Conservation (phyloP, 257 asterid genomes). For the Nicotiana noctiflora region DNA sequence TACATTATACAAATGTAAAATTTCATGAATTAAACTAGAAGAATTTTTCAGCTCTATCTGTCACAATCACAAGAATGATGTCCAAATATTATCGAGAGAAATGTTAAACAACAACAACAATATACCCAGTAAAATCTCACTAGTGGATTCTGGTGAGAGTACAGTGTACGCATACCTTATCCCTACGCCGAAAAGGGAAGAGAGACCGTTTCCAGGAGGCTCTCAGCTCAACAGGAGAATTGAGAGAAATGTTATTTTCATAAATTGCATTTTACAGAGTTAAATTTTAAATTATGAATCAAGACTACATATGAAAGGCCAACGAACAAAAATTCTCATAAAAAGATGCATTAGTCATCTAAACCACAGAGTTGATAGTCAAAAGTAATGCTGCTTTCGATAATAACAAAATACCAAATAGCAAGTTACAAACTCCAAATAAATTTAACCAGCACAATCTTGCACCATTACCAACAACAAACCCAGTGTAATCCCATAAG, state of each 20-base stretch:
- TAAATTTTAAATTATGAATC: neutral
- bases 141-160: no score
- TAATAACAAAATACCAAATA: no score
- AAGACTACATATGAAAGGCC: neutral
- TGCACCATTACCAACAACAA: no score
- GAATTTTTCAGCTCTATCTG: neutral
- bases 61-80: neutral
- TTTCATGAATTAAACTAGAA: neutral
- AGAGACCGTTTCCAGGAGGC: no score
- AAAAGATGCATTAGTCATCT: no score
- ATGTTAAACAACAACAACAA: no score
- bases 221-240: no score
- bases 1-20: slow-evolving; percentile 23
- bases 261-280: neutral
- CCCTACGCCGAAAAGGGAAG: no score
- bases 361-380: neutral
- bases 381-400: neutral
- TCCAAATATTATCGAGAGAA: neutral
- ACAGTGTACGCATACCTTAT: no score
- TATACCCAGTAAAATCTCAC: no score
- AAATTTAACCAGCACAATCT: neutral
- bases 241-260: no score
- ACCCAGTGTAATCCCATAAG: no score
- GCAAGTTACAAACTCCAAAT: neutral
- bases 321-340: neutral